Base-by-base conservation (phyloP, 805 yeast genomes). In the Ogataea paraovalis region DNA sequence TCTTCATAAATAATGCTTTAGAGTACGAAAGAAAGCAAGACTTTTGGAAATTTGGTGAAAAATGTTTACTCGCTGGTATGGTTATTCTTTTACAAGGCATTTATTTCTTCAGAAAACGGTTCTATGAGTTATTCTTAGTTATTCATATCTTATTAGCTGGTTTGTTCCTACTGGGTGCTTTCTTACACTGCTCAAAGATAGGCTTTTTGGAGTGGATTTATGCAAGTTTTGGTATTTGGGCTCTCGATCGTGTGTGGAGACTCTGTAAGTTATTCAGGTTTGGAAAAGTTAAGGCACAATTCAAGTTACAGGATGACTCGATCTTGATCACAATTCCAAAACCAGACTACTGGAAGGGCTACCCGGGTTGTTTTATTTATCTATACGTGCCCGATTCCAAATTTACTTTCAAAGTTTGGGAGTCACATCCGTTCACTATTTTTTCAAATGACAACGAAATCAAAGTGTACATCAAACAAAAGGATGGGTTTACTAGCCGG, bases 341-440 rank as follows among this genome's bases (percentile, higher is more conserved):
- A 21, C 80, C 83, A 0, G 54, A 57, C 1, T 53, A 64, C 19
- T 81, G 82, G 79, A 60, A 64, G 4, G 65, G 73, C 3, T 61
- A 65, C 39, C 83, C 85, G 0, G 87, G 87, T 2, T 82, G 82
- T 30, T 82, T 76, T 61, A 77, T 77, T 8, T 82, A 75, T 52
- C 59, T 82, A 21, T 79, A 80, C 55, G 67, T 76, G 48, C 56
- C 78, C 8, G 64, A 59, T 33, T 39, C 46, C 1, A 23, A 30
- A 2, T 49, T 55, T 20, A 69, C 72, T 36, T 54, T 65, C 48
- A 66, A 74, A 44, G 68, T 80, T 50, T 78, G 83, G 79, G 85
- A 82, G 52, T 79, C 83, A 1, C 87, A 82, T 57, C 87, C 87
- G 1, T 82, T 82, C 58, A 79, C 85, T 62, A 49, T 64, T 61